Percentiles rank a stretch among this genome's conserved stretches.
phyloP scores from a whole-genome alignment of 768 basidiomycete species.

The Asterophora lycoperdoides region DNA sequence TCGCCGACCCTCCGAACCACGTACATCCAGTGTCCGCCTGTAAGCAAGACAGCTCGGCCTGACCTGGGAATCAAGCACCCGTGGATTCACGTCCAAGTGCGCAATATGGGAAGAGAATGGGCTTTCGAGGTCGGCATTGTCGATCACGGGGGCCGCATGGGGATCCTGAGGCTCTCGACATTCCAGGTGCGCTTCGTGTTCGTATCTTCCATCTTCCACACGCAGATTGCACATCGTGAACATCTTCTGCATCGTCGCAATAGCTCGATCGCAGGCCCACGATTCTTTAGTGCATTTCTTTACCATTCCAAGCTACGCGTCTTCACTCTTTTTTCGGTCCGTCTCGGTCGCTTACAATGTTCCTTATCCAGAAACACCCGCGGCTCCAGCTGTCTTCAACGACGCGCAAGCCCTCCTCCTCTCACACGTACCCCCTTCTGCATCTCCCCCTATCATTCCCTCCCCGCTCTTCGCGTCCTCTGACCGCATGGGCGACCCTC shows the following conservation, averaged over 20 bases:
- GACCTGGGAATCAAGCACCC: slow-evolving; percentile 60
- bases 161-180: slow-evolving; percentile 66
- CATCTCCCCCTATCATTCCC: slow-evolving; percentile 72
- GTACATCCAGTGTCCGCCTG: slow-evolving; percentile 60
- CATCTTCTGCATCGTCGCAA: too few relatives aligned
- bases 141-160: slow-evolving; percentile 55
- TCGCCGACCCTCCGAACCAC: slow-evolving; percentile 68
- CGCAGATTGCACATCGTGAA: too few relatives aligned
- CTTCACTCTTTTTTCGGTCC: neutral
- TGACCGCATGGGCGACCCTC: slow-evolving; percentile 71
- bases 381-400: slow-evolving; percentile 24
- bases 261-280: too few relatives aligned
- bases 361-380: slow-evolving; percentile 47
- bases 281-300: neutral
- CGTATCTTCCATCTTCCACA: neutral
- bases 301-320: neutral
- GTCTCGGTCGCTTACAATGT: neutral
- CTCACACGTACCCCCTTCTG: slow-evolving; percentile 47
- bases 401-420: slow-evolving; percentile 22
- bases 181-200: slow-evolving; percentile 58
- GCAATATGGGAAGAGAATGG: slow-evolving; percentile 65
- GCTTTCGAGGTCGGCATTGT: slow-evolving; percentile 72
- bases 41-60: slow-evolving; percentile 9
- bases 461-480: slow-evolving; percentile 42
- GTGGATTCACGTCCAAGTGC: slow-evolving; percentile 75